Base-by-base conservation (phyloP, 2,329 filamentous ascomycete species). In the Corinectria fuckeliana region DNA sequence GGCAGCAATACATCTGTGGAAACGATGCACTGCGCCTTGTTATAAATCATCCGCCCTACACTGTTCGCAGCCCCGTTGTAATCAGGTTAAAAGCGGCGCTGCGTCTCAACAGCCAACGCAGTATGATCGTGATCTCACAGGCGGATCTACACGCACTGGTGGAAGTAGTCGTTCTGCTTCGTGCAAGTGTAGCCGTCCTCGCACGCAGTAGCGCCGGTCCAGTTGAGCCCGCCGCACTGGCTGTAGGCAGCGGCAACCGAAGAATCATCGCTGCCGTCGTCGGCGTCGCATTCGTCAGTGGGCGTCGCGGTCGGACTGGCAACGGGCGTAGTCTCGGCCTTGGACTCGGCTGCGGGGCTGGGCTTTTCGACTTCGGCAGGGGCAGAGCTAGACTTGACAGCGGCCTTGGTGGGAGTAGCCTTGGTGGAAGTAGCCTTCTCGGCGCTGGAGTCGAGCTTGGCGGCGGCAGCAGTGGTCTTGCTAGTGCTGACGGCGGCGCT, bases 161-260 rank as follows among this genome's bases (percentile, higher is more conserved):
- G 76, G 71, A 80, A 80, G 55, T 70, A 80, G 7, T 65, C 48
- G 62, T 78, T 79, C 54, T 67, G 63, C 49, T 69, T 62, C 48
- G 70, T 68, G 68, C 80, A 82, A 38, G 65, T 71, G 67, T 70
- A 76, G 49, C 79, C 79, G 10, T 74, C 74, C 0, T 52, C 68
- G 56, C 80, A 82, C 69, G 75, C 78, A 1, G 78, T 80, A 5
- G 77, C 61, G 23, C 79, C 80, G 11, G 65, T 64, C 72, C 72
- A 81, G 39, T 72, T 72, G 14, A 66, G 72, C 25, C 80, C 80
- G 50, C 80, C 80, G 45, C 80, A 82, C 63, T 80, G 80, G 14
- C 61, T 50, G 25, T 50, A 65, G 16, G 53, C 34, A 5, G 21
- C 25, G 10, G 20, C 55, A 48, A 47, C 39, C 3, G 32, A 47